Evolutionary conservation across 495 filamentous ascomycete genomes (phyloP).

Genomic region (Xylaria intraflava): DNA sequence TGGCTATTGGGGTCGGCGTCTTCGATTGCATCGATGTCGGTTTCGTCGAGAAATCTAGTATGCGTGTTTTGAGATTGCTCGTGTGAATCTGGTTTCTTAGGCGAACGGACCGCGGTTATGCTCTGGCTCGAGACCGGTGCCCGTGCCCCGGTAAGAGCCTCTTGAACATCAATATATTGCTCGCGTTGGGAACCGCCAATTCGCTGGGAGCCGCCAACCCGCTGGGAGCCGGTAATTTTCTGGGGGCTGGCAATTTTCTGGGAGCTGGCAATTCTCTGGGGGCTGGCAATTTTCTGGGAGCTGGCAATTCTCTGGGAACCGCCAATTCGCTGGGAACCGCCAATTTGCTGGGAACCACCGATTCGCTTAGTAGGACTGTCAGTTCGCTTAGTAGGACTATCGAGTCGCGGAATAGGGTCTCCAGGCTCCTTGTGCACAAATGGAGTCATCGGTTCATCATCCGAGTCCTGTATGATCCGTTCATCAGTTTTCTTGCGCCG

Average conservation of each 20-base stretch:
- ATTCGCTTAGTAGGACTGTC: slow-evolving; percentile 14
- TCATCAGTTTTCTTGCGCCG: slow-evolving; percentile 12
- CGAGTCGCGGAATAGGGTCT: slow-evolving; percentile 11
- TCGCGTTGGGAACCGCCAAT: slow-evolving; percentile 8
- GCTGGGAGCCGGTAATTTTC: too few relatives aligned
- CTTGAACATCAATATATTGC: slow-evolving; percentile 16
- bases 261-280: too few relatives aligned
- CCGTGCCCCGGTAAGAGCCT: slow-evolving; percentile 18
- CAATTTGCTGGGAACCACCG: too few relatives aligned
- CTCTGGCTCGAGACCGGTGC: slow-evolving; percentile 6
- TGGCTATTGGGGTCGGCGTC: slow-evolving; percentile 7
- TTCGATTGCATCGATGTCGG: slow-evolving; percentile 1
- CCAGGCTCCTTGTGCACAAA: slow-evolving; percentile 13
- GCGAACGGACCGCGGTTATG: slow-evolving; percentile 14
- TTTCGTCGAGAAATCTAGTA: slow-evolving; percentile 1
- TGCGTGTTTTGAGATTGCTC: slow-evolving; percentile 5
- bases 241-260: too few relatives aligned
- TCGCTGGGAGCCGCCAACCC: too few relatives aligned
- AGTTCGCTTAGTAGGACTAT: slow-evolving; percentile 14
- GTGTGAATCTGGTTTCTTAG: slow-evolving; percentile 13
- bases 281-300: too few relatives aligned
- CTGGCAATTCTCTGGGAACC: too few relatives aligned
- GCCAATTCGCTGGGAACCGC: slow-evolving; percentile 11
- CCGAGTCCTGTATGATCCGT: slow-evolving; percentile 42
- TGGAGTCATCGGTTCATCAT: slow-evolving; percentile 39